Conservation (phyloP, 768 basidiomycete genomes). For the Lepiota brunneoincarnata region DNA sequence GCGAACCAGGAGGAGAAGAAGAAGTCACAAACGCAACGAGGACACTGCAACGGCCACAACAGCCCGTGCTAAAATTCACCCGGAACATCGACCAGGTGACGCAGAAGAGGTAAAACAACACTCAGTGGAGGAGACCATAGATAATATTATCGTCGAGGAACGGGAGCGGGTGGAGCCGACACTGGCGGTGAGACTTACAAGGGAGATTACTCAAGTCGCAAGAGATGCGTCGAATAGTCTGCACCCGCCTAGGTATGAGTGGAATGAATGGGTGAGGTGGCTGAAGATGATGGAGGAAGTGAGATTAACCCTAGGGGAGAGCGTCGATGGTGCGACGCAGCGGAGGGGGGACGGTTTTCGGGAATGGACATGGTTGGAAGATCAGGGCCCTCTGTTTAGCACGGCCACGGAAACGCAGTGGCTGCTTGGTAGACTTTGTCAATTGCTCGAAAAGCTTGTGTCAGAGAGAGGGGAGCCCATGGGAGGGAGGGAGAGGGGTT, state of each 20-base stretch:
- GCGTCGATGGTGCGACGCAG: background rate
- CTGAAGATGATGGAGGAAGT: conserved; percentile 26
- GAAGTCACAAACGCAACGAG: too few relatives aligned
- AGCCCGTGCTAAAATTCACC: too few relatives aligned
- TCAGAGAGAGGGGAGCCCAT: conserved; percentile 17
- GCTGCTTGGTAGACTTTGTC: conserved; percentile 33
- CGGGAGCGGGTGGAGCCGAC: too few relatives aligned
- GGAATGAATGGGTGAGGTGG: conserved; percentile 36
- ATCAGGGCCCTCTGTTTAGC: conserved; percentile 38
- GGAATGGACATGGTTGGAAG: conserved; percentile 36
- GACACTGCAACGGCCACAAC: too few relatives aligned
- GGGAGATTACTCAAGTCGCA: conserved; percentile 27
- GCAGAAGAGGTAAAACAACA: too few relatives aligned
- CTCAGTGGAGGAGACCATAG: too few relatives aligned
- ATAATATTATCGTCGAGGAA: too few relatives aligned
- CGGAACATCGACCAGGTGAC: too few relatives aligned
- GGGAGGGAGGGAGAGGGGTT: too few relatives aligned
- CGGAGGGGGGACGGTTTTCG: conserved; percentile 11
- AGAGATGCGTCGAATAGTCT: conserved; percentile 26
- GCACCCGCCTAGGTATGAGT: conserved; percentile 26
- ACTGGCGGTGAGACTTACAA: conserved; percentile 26
- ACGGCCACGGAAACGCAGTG: conserved; percentile 33
- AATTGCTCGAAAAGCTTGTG: conserved; percentile 32
- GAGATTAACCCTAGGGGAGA: conserved; percentile 3
- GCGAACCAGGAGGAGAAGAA: conserved; percentile 4